A percentile compares a stretch with the other conserved stretches of the same genome.
phyloP scores from a whole-genome alignment of 306 rosid species.

The Trichosanthes truncata region DNA sequence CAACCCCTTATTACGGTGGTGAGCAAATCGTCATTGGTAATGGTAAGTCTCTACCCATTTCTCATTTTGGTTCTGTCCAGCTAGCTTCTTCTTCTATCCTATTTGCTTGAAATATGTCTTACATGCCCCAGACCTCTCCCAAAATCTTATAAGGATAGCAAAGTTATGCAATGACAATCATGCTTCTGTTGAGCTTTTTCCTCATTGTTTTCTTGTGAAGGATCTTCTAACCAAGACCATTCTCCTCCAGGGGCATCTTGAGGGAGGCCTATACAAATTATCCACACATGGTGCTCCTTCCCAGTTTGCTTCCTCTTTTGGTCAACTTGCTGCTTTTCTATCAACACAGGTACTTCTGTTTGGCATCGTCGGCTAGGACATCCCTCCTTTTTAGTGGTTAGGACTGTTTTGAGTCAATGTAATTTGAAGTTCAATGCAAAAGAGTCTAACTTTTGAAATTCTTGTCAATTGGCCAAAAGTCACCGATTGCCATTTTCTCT shows the following conservation, averaged over 20 bases:
- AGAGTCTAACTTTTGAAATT: background rate
- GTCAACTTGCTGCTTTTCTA: no score
- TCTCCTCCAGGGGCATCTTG: background rate
- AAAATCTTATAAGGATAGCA: no score
- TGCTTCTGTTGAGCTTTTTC: background rate
- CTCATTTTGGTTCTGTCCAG: no score
- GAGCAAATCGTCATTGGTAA: no score
- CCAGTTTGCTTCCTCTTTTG: fast-evolving
- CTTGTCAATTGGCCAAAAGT: background rate
- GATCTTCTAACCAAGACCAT: background rate
- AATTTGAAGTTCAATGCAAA: background rate
- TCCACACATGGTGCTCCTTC: background rate
- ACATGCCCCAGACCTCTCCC: background rate
- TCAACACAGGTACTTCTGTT: no score
- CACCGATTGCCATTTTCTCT: background rate
- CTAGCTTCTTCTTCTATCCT: no score
- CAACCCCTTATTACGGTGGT: no score
- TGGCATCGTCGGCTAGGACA: background rate
- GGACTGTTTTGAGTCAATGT: background rate
- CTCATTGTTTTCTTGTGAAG: background rate
- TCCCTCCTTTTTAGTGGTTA: background rate
- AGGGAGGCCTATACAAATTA: background rate
- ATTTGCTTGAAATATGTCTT: background rate
- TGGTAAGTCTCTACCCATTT: no score
- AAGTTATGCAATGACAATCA: background rate